Evolutionary conservation across 2,329 filamentous ascomycete genomes (phyloP).

Genomic region (Mycocentrospora acerina): DNA sequence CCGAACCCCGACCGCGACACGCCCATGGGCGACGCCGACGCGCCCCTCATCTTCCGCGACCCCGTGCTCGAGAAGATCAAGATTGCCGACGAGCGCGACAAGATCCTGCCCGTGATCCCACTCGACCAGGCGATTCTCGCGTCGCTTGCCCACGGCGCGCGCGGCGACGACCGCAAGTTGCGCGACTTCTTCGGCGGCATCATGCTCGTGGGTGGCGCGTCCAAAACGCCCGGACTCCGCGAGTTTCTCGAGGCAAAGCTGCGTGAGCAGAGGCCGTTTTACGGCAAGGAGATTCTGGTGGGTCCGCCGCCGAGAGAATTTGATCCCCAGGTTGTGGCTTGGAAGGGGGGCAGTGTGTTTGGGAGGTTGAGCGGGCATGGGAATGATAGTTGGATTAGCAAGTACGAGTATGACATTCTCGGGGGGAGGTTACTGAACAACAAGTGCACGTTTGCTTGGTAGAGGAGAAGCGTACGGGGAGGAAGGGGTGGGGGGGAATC

Average conservation of each 20-base stretch:
- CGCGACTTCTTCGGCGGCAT: conserved; percentile 68
- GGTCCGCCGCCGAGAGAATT: conserved; percentile 81
- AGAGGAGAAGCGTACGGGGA: too few species aligned
- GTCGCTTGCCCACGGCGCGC: conserved; percentile 82
- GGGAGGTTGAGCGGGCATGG: conserved; percentile 74
- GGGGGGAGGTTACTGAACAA: conserved; percentile 72
- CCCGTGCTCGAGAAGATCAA: conserved; percentile 52
- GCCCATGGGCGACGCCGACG: conserved; percentile 45
- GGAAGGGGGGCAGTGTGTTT: conserved; percentile 98
- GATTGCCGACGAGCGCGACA: conserved; percentile 69
- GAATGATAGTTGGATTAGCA: conserved; percentile 94
- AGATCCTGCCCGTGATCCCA: conserved; percentile 77
- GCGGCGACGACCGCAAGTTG: conserved; percentile 88
- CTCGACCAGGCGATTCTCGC: conserved; percentile 89
- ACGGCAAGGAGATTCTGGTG: conserved; percentile 67
- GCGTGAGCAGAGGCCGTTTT: conserved; percentile 63
- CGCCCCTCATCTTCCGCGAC: conserved; percentile 43
- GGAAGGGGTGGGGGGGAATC: too few species aligned
- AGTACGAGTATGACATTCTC: conserved; percentile 82
- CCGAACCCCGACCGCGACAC: conserved; percentile 56
- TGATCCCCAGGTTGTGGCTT: conserved; percentile 94
- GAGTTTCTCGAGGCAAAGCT: conserved; percentile 81
- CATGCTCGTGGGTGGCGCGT: conserved; percentile 42
- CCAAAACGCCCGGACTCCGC: conserved; percentile 66
- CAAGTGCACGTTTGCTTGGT: conserved; percentile 47